Evolutionary conservation across 441 rosid genomes (phyloP), one percentile per base, ranked within the genome.

Genomic region (Mallotus japonicus): DNA sequence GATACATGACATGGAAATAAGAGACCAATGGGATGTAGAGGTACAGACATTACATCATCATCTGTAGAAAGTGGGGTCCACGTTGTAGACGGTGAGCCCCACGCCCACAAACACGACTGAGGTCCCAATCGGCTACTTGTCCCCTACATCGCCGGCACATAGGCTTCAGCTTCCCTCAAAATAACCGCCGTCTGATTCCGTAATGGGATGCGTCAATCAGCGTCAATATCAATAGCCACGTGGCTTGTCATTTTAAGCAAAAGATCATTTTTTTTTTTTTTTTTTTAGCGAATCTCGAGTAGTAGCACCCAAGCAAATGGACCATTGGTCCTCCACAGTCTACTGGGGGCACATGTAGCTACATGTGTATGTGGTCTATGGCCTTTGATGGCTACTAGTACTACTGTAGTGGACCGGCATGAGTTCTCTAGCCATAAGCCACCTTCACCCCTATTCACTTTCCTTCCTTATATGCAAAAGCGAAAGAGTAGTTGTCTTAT

Each of bases 101-200:
- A 28, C 32, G 32, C 32, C 32, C 32, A 28, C 3, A 28, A 28
- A 28, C 32, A 28, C 53, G 13, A 62, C 86, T 75, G 81, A 64
- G 62, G 64, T 70, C 32, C 32, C 32, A 81, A 72, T 84, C 85
- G 78, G 82, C 86, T 28, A 59, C 3, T 54, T 83, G 88, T 76
- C 82, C 83, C 86, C 86, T 62, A 16, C 57, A 34, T 57, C 74
- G 57, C 81, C 82, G 79, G 77, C 85, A 79, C n/a, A 0, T 24
- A 54, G 63, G 34, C 75, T 1, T 0, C 53, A 6, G 60, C 12
- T 17, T 34, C 22, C 72, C 85, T 81, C 78, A 71, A 77, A 79
- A 75, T 22, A 46, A 70, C 63, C 71, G 78, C 84, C 84, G 77
- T 78, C 62, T 4, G 82, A 82, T 76, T 72, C 50, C 28, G n/a